Evolutionary conservation across 345 rosid species (phyloP).

Genomic region (Microcos paniculata): DNA sequence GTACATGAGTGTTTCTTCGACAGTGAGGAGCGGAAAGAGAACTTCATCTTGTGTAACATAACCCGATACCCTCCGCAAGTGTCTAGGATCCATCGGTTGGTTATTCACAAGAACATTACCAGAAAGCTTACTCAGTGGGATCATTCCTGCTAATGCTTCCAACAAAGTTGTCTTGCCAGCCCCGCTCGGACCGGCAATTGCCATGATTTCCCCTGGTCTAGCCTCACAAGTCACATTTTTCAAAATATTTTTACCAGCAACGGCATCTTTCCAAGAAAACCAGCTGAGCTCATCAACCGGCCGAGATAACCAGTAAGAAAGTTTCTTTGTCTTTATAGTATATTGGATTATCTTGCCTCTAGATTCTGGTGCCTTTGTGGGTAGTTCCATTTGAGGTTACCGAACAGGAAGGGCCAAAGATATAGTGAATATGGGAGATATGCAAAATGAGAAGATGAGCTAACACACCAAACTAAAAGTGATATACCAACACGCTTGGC

Average conservation of each 20-base stretch:
- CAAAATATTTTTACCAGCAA: slow-evolving; percentile 38
- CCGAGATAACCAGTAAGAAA: slow-evolving; percentile 53
- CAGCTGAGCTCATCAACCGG: slow-evolving; percentile 31
- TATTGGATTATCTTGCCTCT: slow-evolving; percentile 35
- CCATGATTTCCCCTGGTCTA: slow-evolving; percentile 59
- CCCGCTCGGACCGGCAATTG: slow-evolving; percentile 90
- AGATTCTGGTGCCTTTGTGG: slow-evolving; percentile 42
- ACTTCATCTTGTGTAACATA: slow-evolving; percentile 83
- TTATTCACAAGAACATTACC: slow-evolving; percentile 65
- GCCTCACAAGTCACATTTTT: slow-evolving; percentile 66
- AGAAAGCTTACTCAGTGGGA: slow-evolving; percentile 26
- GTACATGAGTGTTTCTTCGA: slow-evolving; percentile 73
- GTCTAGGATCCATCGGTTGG: slow-evolving; percentile 47
- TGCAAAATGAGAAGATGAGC: slow-evolving; percentile 54
- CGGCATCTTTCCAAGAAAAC: slow-evolving; percentile 25
- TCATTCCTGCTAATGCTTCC: slow-evolving; percentile 70
- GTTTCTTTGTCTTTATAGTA: slow-evolving; percentile 51
- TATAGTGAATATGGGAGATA: slow-evolving; percentile 22
- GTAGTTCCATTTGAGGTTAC: slow-evolving; percentile 55
- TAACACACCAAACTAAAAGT: slow-evolving; percentile 60
- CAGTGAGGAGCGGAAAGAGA: slow-evolving; percentile 76
- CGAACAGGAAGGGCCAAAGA: slow-evolving; percentile 2
- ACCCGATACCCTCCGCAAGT: slow-evolving; percentile 64
- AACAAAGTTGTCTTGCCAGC: slow-evolving; percentile 85
- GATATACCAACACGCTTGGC: neutral